Base-by-base conservation (phyloP, 805 yeast genomes). In the Dipodascus geniculatus region DNA sequence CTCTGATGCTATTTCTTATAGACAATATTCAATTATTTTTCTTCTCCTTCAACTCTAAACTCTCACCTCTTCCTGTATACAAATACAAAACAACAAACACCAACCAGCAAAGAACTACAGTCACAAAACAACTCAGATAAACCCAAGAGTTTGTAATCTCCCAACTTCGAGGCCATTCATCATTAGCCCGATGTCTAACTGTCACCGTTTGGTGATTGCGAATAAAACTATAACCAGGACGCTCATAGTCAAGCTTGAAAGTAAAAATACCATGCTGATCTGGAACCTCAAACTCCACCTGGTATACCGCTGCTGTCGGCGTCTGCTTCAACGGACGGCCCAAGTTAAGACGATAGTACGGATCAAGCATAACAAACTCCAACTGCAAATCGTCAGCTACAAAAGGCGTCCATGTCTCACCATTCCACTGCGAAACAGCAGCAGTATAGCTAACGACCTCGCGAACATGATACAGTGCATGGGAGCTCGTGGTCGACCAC, bases 231-330 rank as follows among this genome's bases (percentile, higher is more conserved):
- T 76, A 74, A 3, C 98, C 98, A 14, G 79, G 73, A 65, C 96
- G 81, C 66, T 78, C 78, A 73, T 90, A 90, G 62, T 85, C 84
- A 49, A 85, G 75, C 57, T 76, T 76, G 67, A 87, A 89, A 1
- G 96, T 86, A 72, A 89, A 93, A 78, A 93, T 85, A 54, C 99
- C 99, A 69, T 93, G 96, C 64, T 89, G 96, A 68, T 91, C 97
- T 22, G 99, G 99, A 42, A 88, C 70, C 49, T 76, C 76, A 69
- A 93, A 88, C 19, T 72, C 65, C 50, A 66, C 71, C 42, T 75
- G 63, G 63, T 81, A 83, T n/a, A 75, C 68, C 3, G 71, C 68
- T 1, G 61, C 63, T n/a, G 60, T 47, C 11, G 70, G 71, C 28
- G 70, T 70, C 4, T 62, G 67, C 1, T 63, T 53, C 2, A 72